Percentiles rank a stretch among this genome's conserved stretches.
phyloP scores from a whole-genome alignment of 2,329 filamentous ascomycete species.

The Stemphylium beticola region DNA sequence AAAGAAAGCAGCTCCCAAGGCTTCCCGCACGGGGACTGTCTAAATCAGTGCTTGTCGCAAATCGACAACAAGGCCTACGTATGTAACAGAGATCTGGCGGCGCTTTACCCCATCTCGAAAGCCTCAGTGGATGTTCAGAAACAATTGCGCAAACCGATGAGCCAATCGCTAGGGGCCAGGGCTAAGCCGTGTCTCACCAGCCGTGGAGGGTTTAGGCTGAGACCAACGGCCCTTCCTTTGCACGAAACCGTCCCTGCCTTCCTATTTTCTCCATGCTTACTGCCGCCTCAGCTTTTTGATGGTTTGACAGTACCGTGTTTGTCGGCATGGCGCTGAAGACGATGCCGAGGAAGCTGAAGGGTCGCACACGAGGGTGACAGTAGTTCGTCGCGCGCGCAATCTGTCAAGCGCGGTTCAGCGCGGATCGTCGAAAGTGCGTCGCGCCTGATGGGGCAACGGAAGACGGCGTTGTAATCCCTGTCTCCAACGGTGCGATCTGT shows the following conservation, averaged over 20 bases:
- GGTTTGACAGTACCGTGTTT: constrained; percentile 4
- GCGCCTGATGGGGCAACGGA: constrained; percentile 19
- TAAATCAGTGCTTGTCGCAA: constrained; percentile 17
- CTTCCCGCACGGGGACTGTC: constrained; percentile 16
- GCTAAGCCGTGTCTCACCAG: constrained; percentile 17
- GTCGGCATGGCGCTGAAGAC: neutral
- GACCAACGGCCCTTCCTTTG: constrained; percentile 16
- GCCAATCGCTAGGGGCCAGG: constrained; percentile 12
- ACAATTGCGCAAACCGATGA: constrained; percentile 17
- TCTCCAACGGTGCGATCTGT: constrained; percentile 16
- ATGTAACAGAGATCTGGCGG: constrained; percentile 18
- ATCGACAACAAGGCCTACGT: constrained; percentile 17
- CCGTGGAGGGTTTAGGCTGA: constrained; percentile 13
- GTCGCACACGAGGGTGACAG: neutral
- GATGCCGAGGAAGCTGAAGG: neutral
- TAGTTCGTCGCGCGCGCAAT: constrained; percentile 4
- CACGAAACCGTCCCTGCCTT: constrained; percentile 10
- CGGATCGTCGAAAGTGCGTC: constrained; percentile 16
- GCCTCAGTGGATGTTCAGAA: constrained; percentile 15
- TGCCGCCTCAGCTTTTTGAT: constrained; percentile 4
- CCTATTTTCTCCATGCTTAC: constrained; percentile 4
- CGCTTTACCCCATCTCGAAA: constrained; percentile 19
- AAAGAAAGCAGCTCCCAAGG: constrained; percentile 15
- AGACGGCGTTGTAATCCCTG: constrained; percentile 18
- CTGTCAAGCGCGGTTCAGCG: constrained; percentile 15